Evolutionary conservation across 345 rosid species (phyloP), one percentile per base, ranked within the genome.

Genomic region (Citrus unshiu): DNA sequence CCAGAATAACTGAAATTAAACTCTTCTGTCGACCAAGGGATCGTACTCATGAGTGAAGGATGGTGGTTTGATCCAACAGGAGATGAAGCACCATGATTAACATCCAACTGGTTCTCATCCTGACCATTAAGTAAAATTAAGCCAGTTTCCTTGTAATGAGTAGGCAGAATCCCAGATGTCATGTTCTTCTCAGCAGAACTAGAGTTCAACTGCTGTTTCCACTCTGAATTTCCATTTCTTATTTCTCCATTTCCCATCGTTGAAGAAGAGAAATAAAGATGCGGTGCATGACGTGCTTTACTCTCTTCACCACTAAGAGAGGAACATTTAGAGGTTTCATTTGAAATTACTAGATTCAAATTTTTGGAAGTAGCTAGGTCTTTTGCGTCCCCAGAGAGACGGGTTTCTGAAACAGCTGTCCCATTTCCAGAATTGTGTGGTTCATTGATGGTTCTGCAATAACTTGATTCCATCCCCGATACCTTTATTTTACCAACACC

Each of bases 301-400:
- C 71, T 79, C 39, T 81, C 87, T 74, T 58, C 81, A 54, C 72
- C 82, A 75, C 69, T 78, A 27, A 77, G 77, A 63, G 80, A n/a
- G 35, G 70, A 79, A 73, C 83, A 74, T 84, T 78, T 86, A 51
- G 70, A 66, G 6, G 81, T 72, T 77, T 83, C 80, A 74, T 81
- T 78, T 75, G 83, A 73, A n/a, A 77, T 78, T 77, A 34, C 58
- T 59, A 81, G 87, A 84, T 77, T 80, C 73, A 80, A 85, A 77
- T 78, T 78, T 78, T 80, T 87, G 80, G 88, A 46, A 68, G 88
- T 81, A 73, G 92, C 89, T 39, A 86, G 85, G 73, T 89, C 93
- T 78, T 83, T 72, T 70, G 94, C 90, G 64, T 89, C 92, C 34
- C 89, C 93, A 30, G 68, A 65, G 77, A 81, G 86, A 64, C 85